Conservation (phyloP, 2,329 filamentous ascomycete genomes). For the Pseudogymnoascus destructans region DNA sequence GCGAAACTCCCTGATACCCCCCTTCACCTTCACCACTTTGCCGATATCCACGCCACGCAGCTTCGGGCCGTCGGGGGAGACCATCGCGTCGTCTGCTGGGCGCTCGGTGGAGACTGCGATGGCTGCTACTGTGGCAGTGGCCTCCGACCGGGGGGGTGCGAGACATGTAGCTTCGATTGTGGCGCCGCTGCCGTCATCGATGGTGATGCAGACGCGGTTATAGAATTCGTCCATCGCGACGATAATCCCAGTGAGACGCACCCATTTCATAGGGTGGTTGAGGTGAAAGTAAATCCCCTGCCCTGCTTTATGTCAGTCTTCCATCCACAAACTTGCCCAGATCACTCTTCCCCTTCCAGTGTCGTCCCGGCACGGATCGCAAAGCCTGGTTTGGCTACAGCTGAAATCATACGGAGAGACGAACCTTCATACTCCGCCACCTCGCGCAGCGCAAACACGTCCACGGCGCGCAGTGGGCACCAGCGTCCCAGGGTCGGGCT, state of each 20-base stretch:
- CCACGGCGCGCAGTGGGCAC: conserved; percentile 41
- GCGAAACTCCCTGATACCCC: conserved; percentile 35
- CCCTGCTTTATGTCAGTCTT: conserved; percentile 26
- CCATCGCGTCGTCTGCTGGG: conserved; percentile 30
- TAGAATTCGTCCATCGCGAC: conserved; percentile 45
- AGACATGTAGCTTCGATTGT: conserved; percentile 36
- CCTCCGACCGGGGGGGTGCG: conserved; percentile 12
- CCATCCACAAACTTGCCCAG: not conserved
- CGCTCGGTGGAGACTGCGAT: conserved; percentile 5
- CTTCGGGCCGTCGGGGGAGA: conserved; percentile 18
- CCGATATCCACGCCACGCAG: conserved; percentile 35
- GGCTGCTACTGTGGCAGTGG: not conserved
- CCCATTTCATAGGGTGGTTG: conserved; percentile 67
- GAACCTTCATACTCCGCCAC: conserved; percentile 42
- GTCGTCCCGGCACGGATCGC: not conserved
- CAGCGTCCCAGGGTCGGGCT: conserved; percentile 47
- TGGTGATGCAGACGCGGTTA: conserved; percentile 37
- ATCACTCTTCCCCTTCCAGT: not conserved
- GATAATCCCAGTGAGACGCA: conserved; percentile 57
- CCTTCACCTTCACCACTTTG: conserved; percentile 43
- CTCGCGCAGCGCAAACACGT: conserved; percentile 36
- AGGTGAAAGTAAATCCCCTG: conserved; percentile 51
- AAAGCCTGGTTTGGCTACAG: not conserved
- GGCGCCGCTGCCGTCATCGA: conserved; percentile 53
- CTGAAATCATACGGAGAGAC: conserved; percentile 10